Conservation (phyloP, 768 basidiomycete species). For the Psilocybe tampanensis region DNA sequence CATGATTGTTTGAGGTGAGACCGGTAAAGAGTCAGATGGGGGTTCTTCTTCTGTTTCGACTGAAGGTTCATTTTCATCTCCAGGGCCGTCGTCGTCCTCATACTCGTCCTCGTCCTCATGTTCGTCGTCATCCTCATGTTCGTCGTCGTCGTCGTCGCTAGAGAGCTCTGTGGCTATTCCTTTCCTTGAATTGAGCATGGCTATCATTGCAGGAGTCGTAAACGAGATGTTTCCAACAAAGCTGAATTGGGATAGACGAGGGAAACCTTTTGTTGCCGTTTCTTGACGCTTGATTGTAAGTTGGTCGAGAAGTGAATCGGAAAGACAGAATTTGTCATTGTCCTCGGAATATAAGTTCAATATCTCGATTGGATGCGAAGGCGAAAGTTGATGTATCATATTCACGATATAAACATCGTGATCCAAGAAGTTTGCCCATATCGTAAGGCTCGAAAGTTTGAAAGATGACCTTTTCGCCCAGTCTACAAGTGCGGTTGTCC, state of each 20-base stretch:
- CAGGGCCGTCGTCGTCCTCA: background rate
- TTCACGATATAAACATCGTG: background rate
- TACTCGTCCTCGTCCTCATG: background rate
- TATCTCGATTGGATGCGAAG: background rate
- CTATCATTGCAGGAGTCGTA: background rate
- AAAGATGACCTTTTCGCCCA: background rate
- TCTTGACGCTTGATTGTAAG: background rate
- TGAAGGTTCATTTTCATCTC: background rate
- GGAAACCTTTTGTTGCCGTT: background rate
- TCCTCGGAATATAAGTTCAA: background rate
- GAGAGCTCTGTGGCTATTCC: background rate
- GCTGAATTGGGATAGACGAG: background rate
- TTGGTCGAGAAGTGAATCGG: background rate
- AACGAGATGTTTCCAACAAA: background rate
- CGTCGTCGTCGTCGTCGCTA: background rate
- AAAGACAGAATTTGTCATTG: background rate
- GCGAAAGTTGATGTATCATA: background rate
- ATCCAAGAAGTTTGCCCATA: background rate
- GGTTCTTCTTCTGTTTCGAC: background rate
- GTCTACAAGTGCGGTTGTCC: background rate
- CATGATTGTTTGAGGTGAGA: background rate
- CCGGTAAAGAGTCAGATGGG: background rate
- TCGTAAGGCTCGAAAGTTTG: background rate
- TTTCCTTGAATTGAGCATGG: background rate
- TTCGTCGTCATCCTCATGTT: background rate